Base-by-base conservation (phyloP, 2,329 filamentous ascomycete species). In the Claviceps monticola region DNA sequence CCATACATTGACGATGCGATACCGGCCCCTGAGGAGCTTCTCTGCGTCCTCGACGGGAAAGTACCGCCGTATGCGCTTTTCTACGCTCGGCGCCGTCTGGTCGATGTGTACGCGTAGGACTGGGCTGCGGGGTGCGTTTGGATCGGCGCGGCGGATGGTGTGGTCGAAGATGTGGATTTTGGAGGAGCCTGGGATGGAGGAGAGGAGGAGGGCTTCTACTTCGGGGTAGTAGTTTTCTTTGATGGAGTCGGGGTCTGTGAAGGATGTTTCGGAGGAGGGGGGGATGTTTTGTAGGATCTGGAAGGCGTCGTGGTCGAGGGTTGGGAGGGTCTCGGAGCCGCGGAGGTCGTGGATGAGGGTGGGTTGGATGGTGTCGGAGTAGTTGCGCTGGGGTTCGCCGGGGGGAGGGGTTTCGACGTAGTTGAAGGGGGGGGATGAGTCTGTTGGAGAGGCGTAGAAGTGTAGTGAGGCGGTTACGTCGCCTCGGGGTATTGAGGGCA, bases 301-400 rank as follows among this genome's bases (percentile, higher is more conserved):
- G 56, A 71, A 71, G 1, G 68, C 68, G 29, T 68, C 60, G 43
- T 54, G 55, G 52, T 71, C 69, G n/a, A 71, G 64, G 0, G 61
- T 38, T 13, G 46, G 46, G 16, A 11, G 19, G 29, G 13, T 23
- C 62, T 93, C 88, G 49, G 71, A 73, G 49, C 83, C 84, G 50
- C 89, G 85, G 59, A 90, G 75, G 68, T 96, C 89, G 55, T 74
- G 70, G 60, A 96, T 76, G 4, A 63, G 62, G 34, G 88, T 78
- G 2, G 73, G 62, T 21, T 79, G 72, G 8, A 64, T 45, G 42
- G 66, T 59, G 54, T 73, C 68, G 50, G 66, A 66, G 66, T 79
- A 86, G 74, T 94, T 94, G 56, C 75, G 75, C 60, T 80, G 75
- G 0, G 81, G 80, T 26, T 74, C 61, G 53, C 81, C 83, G 1